Evolutionary conservation across 805 yeast genomes (phyloP).

Genomic region (Candida ficus): DNA sequence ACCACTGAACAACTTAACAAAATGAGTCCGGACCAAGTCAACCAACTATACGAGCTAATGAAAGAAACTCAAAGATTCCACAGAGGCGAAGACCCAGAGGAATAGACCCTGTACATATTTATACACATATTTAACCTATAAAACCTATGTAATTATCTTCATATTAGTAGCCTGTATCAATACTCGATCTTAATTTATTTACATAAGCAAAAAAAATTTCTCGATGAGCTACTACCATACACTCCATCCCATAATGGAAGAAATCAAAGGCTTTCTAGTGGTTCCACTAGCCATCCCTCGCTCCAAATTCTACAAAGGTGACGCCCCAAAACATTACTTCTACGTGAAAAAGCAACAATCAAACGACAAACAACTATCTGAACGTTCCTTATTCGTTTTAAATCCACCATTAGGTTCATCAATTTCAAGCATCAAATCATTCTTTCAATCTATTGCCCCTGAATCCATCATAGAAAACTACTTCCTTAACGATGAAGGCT

Average conservation of each 20-base stretch:
- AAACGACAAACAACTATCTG: constrained; percentile 36
- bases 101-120: neutral
- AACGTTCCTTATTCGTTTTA: constrained; percentile 64
- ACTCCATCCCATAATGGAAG: constrained; percentile 22
- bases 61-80: constrained; percentile 45
- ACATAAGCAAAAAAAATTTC: too few species aligned
- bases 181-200: too few species aligned
- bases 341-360: constrained; percentile 61
- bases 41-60: constrained; percentile 78
- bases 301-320: constrained; percentile 15
- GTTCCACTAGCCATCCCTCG: constrained; percentile 42
- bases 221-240: too few species aligned
- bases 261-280: constrained; percentile 54
- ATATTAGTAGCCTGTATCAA: too few species aligned
- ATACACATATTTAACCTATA: too few species aligned
- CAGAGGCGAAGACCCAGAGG: constrained; percentile 12
- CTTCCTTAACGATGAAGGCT: constrained; percentile 37
- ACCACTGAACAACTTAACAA: constrained; percentile 64
- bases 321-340: constrained; percentile 54
- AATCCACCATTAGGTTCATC: constrained; percentile 68
- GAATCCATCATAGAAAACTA: constrained; percentile 58
- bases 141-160: too few species aligned
- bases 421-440: constrained; percentile 45
- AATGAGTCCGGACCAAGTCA: constrained; percentile 85
- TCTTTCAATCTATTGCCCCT: constrained; percentile 54